Evolutionary conservation across 75 land plant species (phyloP).

Genomic region (Sequoiadendron giganteum): DNA sequence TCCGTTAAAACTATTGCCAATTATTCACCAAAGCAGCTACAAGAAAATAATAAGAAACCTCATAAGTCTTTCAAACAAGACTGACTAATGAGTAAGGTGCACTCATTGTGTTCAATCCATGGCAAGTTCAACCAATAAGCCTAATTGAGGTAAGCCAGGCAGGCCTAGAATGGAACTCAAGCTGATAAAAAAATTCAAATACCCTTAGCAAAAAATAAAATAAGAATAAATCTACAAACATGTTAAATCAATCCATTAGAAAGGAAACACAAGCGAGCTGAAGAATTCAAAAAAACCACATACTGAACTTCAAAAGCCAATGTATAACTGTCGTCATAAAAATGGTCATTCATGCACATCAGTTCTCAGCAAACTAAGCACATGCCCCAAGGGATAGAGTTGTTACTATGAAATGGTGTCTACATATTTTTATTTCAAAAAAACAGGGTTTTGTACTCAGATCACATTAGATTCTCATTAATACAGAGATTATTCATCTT

Average conservation of each 20-base stretch:
- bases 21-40: neutral
- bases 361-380: neutral
- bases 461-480: neutral
- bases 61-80: no score
- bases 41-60: neutral
- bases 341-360: neutral
- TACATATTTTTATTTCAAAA: neutral
- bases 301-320: neutral
- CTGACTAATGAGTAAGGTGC: no score
- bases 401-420: neutral
- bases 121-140: no score
- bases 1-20: neutral
- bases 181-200: no score
- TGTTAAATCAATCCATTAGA: neutral
- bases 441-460: neutral
- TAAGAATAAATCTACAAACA: neutral
- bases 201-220: neutral
- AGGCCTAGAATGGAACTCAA: no score
- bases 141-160: no score
- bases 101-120: no score
- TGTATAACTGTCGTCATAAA: neutral
- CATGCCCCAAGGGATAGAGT: neutral
- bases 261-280: neutral
- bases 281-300: neutral
- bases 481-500: neutral